Conservation (phyloP, 495 filamentous ascomycete genomes). For the Penicillium turbatum region DNA sequence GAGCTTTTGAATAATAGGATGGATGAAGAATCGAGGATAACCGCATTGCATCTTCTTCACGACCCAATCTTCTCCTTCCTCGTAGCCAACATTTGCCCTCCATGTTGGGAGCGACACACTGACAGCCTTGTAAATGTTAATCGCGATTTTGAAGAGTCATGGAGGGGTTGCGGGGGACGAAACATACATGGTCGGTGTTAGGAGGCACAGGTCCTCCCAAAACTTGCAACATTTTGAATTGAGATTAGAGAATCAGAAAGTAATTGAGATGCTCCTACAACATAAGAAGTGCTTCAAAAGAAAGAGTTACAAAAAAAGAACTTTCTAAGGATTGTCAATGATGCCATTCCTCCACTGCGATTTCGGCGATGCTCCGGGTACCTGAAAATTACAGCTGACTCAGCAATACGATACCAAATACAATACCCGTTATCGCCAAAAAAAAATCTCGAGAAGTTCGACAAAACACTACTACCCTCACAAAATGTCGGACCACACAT, state of each 20-base stretch:
- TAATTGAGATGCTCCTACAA: neutral
- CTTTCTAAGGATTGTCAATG: conserved; percentile 7
- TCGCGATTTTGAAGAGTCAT: conserved; percentile 4
- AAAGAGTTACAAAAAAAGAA: conserved; percentile 5
- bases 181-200: conserved; percentile 53
- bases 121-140: conserved; percentile 61
- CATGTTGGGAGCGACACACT: conserved; percentile 96
- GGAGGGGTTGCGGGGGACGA: conserved; percentile 24
- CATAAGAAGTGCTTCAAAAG: conserved; percentile 1
- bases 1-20: conserved; percentile 74
- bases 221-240: conserved; percentile 37
- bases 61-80: conserved; percentile 87
- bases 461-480: neutral
- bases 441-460: conserved; percentile 17
- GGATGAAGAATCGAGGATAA: conserved; percentile 94
- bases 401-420: conserved; percentile 6
- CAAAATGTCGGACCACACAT: conserved; percentile 32
- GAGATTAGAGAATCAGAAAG: neutral
- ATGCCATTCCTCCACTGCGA: conserved; percentile 23
- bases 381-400: conserved; percentile 13
- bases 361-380: conserved; percentile 30
- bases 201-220: conserved; percentile 44
- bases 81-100: conserved; percentile 84
- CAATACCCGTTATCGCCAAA: conserved; percentile 19
- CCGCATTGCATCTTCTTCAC: conserved; percentile 79